A percentile compares a stretch with the other conserved stretches of the same genome.
Conservation (phyloP, 257 asterid genomes). For the Parsonsia alboflavescens region DNA sequence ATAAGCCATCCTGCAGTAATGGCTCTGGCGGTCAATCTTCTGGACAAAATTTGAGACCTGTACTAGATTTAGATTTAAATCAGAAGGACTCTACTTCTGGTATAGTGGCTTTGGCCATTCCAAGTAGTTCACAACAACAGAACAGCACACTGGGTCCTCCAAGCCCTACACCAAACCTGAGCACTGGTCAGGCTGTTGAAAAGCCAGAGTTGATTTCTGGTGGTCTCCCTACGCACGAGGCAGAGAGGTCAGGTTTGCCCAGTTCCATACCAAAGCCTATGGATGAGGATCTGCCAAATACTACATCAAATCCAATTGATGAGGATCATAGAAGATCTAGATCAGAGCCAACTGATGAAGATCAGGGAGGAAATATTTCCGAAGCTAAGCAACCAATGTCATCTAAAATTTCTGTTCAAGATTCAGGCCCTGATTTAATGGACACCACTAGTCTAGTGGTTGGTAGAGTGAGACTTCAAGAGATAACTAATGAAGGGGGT, state of each 20-base stretch:
- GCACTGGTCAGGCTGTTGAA: constrained; percentile 28
- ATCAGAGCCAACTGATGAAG: constrained; percentile 38
- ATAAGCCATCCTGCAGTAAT: constrained; percentile 20
- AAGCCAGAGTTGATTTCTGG: constrained; percentile 21
- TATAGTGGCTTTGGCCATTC: constrained; percentile 21
- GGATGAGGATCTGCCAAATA: constrained; percentile 27
- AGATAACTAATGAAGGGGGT: constrained; percentile 38
- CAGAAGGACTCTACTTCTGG: constrained; percentile 19
- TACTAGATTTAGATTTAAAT: constrained; percentile 22
- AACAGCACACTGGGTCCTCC: constrained; percentile 23
- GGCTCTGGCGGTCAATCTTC: constrained; percentile 23
- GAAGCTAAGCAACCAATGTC: constrained; percentile 37
- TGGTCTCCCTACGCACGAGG: constrained; percentile 21
- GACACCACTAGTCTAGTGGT: constrained; percentile 32
- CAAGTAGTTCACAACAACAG: constrained; percentile 26
- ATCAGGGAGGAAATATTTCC: constrained; percentile 26
- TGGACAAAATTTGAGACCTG: constrained; percentile 20
- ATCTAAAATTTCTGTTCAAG: constrained; percentile 32
- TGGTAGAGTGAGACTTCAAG: constrained; percentile 45
- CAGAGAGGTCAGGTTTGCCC: constrained; percentile 29
- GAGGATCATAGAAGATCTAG: constrained; percentile 13
- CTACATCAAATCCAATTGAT: neutral
- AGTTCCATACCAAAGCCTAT: constrained; percentile 39
- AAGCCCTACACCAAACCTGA: constrained; percentile 26
- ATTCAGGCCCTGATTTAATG: constrained; percentile 47